Conservation (phyloP, 1,284 basidiomycete genomes). For the Calocybe gambosa region DNA sequence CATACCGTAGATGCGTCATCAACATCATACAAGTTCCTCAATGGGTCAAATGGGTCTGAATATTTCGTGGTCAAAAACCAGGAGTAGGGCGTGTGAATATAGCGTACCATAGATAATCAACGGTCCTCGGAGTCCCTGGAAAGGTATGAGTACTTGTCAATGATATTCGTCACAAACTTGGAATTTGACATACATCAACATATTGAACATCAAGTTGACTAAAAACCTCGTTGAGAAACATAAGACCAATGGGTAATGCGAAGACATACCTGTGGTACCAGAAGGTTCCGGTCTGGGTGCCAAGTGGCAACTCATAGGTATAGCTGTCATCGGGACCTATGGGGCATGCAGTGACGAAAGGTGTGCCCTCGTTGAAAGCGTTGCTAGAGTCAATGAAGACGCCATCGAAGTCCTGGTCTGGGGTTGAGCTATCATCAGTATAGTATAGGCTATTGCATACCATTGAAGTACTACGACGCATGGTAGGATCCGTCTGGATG, state of each 20-base stretch:
- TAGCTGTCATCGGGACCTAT: conserved; percentile 40
- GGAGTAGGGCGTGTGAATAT: background rate
- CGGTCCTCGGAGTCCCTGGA: conserved; percentile 21
- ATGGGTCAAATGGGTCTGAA: conserved; percentile 17
- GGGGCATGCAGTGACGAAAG: conserved; percentile 35
- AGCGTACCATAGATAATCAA: conserved; percentile 21
- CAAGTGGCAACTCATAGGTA: conserved; percentile 32
- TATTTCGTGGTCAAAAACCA: background rate
- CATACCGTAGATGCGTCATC: conserved; percentile 20
- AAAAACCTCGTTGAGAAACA: background rate
- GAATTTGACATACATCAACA: conserved; percentile 14
- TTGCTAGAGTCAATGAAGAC: conserved; percentile 19
- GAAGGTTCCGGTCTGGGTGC: conserved; percentile 27
- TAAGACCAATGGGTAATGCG: background rate
- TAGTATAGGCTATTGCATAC: conserved; percentile 8
- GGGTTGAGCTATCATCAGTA: background rate
- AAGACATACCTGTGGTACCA: conserved; percentile 29
- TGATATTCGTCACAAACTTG: background rate
- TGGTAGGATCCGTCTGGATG: conserved; percentile 17
- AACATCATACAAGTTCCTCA: conserved; percentile 17
- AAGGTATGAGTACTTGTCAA: background rate
- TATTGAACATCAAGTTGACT: conserved; percentile 17
- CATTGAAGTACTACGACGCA: conserved; percentile 23
- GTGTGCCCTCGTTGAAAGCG: conserved; percentile 20
- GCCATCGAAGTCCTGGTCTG: conserved; percentile 23